Evolutionary conservation across 2,329 filamentous ascomycete genomes (phyloP).

Genomic region (Cyphellophora europaea): DNA sequence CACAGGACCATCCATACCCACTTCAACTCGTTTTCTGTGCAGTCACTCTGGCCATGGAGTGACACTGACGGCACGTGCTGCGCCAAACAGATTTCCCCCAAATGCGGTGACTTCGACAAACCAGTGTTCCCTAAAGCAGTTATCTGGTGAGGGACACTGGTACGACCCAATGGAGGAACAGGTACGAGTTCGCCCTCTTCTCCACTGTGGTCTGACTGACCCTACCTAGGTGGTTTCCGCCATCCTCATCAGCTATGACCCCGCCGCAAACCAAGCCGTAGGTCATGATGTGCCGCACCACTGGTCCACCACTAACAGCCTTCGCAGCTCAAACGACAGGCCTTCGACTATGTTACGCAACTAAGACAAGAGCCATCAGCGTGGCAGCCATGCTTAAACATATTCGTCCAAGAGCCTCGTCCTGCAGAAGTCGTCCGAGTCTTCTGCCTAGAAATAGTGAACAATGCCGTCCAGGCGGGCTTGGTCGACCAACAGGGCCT

Average conservation of each 20-base stretch:
- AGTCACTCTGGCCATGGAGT: slow-evolving; percentile 9
- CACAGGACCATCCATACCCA: too few relatives aligned
- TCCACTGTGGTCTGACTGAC: slow-evolving; percentile 28
- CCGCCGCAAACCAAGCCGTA: slow-evolving; percentile 56
- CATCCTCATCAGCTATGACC: slow-evolving; percentile 87
- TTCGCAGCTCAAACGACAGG: slow-evolving; percentile 63
- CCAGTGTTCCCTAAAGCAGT: slow-evolving; percentile 19
- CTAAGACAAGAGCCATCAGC: slow-evolving; percentile 72
- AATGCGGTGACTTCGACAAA: slow-evolving; percentile 18
- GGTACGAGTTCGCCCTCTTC: slow-evolving; percentile 7
- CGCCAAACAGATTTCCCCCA: slow-evolving; percentile 13
- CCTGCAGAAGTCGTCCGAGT: slow-evolving; percentile 77
- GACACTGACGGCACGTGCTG: slow-evolving; percentile 19
- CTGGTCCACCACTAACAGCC: not conserved
- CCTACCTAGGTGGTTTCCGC: slow-evolving; percentile 50
- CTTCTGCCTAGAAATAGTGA: slow-evolving; percentile 85
- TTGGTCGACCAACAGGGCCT: slow-evolving; percentile 65
- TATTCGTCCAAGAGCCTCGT: slow-evolving; percentile 72
- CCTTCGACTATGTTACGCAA: slow-evolving; percentile 54
- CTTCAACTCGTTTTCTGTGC: too few relatives aligned
- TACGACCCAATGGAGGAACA: slow-evolving; percentile 20
- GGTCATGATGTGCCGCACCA: not conserved
- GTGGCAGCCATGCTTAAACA: slow-evolving; percentile 79
- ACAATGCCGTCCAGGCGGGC: slow-evolving; percentile 77
- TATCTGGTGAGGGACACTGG: slow-evolving; percentile 20